Percentiles rank a stretch among this genome's conserved stretches.
phyloP scores from a whole-genome alignment of 1,284 basidiomycete genomes.

The Rhodotorula glutinis region DNA sequence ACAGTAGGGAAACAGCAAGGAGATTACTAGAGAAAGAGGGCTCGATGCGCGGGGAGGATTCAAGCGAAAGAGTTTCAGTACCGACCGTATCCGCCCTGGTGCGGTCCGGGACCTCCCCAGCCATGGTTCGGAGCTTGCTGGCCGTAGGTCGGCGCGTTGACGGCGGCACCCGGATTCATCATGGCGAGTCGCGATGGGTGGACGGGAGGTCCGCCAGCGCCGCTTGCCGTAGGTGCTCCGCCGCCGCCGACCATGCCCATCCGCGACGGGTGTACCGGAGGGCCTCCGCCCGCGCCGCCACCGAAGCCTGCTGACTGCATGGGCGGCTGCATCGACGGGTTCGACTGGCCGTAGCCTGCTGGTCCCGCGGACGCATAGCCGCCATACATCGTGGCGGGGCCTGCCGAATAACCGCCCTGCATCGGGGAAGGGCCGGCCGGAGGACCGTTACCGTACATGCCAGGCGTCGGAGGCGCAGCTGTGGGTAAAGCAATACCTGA shows the following conservation, averaged over 20 bases:
- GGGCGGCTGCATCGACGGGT: neutral
- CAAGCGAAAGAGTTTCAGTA: too few species aligned
- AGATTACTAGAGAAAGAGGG: too few species aligned
- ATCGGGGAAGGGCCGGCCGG: neutral
- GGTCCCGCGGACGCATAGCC: too few species aligned
- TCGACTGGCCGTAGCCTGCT: neutral
- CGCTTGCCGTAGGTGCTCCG: neutral
- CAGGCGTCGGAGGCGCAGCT: neutral
- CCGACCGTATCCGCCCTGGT: neutral
- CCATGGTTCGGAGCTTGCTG: neutral
- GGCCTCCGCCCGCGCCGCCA: neutral
- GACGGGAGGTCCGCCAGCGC: conserved; percentile 11
- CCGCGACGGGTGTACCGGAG: conserved; percentile 1
- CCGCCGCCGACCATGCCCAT: neutral
- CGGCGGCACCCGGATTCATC: neutral
- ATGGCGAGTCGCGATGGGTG: conserved; percentile 14
- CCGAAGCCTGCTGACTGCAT: neutral
- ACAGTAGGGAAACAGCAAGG: too few species aligned
- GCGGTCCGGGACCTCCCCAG: neutral
- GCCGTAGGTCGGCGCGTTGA: neutral
- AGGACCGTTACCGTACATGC: neutral
- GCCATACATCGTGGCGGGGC: neutral
- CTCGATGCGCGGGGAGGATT: too few species aligned
- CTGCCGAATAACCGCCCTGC: neutral
- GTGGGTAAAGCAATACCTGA: neutral